Conservation (phyloP, 805 yeast genomes). For the Priceomyces castillae region DNA sequence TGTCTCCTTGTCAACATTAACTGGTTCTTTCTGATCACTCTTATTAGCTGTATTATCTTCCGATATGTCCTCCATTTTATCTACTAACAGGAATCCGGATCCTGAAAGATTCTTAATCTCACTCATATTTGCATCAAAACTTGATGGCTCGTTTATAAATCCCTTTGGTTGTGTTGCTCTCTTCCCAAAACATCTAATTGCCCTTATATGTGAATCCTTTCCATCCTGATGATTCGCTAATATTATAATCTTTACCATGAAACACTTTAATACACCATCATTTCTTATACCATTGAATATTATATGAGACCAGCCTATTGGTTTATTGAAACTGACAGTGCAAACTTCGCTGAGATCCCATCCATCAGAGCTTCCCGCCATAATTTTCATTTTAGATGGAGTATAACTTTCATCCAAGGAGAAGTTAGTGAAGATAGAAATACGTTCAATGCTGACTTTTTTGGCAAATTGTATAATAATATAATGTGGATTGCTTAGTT, state of each 20-base stretch:
- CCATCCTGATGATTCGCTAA: constrained; percentile 90
- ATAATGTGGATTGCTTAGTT: constrained; percentile 70
- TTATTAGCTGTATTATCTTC: constrained; percentile 12
- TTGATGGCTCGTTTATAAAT: constrained; percentile 22
- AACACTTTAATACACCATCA: constrained; percentile 63
- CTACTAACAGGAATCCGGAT: constrained; percentile 28
- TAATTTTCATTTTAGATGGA: constrained; percentile 63
- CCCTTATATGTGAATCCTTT: constrained; percentile 87
- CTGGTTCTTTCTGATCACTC: constrained; percentile 8
- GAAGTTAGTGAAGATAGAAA: constrained; percentile 71
- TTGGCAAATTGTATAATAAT: constrained; percentile 79
- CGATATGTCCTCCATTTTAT: constrained; percentile 7
- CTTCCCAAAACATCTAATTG: constrained; percentile 56
- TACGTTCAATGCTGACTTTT: constrained; percentile 61
- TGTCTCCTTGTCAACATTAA: constrained; percentile 20
- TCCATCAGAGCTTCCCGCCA: constrained; percentile 72
- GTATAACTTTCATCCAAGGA: constrained; percentile 87
- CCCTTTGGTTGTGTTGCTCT: constrained; percentile 20
- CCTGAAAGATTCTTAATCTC: constrained; percentile 9
- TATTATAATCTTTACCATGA: constrained; percentile 59
- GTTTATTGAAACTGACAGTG: constrained; percentile 56
- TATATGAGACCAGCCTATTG: constrained; percentile 77
- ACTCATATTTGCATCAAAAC: constrained; percentile 23
- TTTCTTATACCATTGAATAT: constrained; percentile 52
- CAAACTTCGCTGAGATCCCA: constrained; percentile 73